These are phyloP conservation scores for Fraxinus velutina DNA, from an alignment of 305 asterid genomes.

Conservation along the genomic window DNA sequence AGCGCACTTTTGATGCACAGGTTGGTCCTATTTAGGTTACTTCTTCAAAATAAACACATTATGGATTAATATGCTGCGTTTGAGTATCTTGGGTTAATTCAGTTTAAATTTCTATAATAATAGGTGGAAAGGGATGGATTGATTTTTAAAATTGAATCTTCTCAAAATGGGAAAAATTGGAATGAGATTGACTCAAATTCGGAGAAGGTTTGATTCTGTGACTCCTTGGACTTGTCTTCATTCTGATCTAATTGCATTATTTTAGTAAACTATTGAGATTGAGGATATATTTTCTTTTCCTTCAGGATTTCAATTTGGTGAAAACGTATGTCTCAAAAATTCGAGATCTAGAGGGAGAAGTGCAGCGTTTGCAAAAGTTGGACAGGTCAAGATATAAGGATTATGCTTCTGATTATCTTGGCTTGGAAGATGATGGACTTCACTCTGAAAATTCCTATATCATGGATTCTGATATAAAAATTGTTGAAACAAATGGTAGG, in stretches of 20 bases:
- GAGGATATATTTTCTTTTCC: neutral
- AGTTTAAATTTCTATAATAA: conserved; percentile 15
- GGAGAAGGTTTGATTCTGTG: conserved; percentile 51
- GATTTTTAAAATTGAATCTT: conserved; percentile 62
- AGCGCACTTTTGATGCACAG: conserved; percentile 86
- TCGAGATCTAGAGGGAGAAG: conserved; percentile 76
- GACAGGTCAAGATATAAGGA: conserved; percentile 39
- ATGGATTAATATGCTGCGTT: neutral
- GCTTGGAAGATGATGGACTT: conserved; percentile 49
- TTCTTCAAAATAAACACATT: neutral
- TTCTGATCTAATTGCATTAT: neutral
- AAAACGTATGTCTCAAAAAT: conserved; percentile 64
- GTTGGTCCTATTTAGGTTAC: conserved; percentile 35
- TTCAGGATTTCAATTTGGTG: conserved; percentile 67
- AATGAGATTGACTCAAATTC: conserved; percentile 44
- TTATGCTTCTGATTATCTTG: conserved; percentile 39
- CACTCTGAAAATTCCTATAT: conserved; percentile 40
- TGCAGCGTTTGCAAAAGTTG: conserved; percentile 42
- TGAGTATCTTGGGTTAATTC: conserved; percentile 3
- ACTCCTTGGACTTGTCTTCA: conserved; percentile 1
- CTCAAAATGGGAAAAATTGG: conserved; percentile 60
- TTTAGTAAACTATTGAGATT: neutral
- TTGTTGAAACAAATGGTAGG: conserved; percentile 60
- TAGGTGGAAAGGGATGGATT: conserved; percentile 88
- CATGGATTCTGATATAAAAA: conserved; percentile 48